Conservation (phyloP, 2,329 filamentous ascomycete species). For the Aspergillus proliferans region DNA sequence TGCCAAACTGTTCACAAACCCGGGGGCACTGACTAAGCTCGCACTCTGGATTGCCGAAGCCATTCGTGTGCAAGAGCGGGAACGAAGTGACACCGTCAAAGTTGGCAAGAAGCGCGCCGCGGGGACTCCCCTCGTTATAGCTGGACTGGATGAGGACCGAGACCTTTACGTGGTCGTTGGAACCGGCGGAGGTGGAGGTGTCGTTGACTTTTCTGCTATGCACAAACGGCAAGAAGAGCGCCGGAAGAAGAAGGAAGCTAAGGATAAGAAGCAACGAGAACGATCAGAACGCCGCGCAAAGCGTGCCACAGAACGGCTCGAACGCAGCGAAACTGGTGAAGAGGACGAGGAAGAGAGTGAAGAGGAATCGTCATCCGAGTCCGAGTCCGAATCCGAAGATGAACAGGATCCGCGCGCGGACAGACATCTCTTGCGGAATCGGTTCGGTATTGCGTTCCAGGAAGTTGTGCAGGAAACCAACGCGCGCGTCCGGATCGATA, state of each 20-base stretch:
- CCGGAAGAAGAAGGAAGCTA: constrained; percentile 57
- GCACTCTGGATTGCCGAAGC: constrained; percentile 93
- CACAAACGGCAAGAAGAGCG: constrained; percentile 61
- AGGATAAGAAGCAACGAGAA: constrained; percentile 57
- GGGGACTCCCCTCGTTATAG: constrained; percentile 82
- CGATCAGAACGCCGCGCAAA: constrained; percentile 58
- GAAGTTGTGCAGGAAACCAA: constrained; percentile 90
- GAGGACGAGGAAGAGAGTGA: constrained; percentile 58
- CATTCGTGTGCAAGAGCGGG: constrained; percentile 79
- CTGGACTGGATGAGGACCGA: constrained; percentile 77
- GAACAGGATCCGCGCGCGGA: constrained; percentile 50
- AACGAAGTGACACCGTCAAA: constrained; percentile 63
- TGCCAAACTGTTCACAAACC: constrained; percentile 83
- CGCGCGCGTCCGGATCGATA: constrained; percentile 83
- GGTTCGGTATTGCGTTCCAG: constrained; percentile 92
- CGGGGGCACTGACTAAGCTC: constrained; percentile 85
- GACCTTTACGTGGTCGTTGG: constrained; percentile 91
- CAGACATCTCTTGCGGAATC: constrained; percentile 70
- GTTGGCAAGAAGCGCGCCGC: constrained; percentile 33
- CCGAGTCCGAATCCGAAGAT: constrained; percentile 50
- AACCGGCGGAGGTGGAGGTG: constrained; percentile 77
- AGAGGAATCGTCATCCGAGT: constrained; percentile 24
- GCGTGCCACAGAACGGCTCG: constrained; percentile 46
- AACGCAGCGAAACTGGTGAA: constrained; percentile 50
- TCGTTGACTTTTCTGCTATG: constrained; percentile 59